Evolutionary conservation across 345 rosid genomes (phyloP), one percentile per base, ranked within the genome.

Genomic region (Bruguiera sexangula): DNA sequence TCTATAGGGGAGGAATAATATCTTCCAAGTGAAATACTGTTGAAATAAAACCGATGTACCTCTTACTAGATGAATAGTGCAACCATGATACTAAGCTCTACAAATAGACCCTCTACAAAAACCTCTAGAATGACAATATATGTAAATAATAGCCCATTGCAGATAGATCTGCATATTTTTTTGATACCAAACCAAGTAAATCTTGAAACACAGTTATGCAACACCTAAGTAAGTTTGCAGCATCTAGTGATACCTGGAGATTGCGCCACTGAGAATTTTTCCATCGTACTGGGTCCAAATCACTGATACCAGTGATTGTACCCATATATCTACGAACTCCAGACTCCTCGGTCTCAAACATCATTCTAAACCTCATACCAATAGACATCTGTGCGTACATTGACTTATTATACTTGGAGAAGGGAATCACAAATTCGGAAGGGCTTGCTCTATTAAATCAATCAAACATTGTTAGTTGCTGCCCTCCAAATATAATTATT

Each of bases 241-340:
- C 39, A 29, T 60, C 31, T 60, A 69, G 52, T 43, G 27, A 34
- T 85, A 94, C 98, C 99, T 95, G 99, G 78, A 95, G 92, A 82
- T 86, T 95, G 65, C 97, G 94, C 99, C 98, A 92, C 70, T 92
- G 98, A 53, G 99, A 95, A 75, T 68, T 82, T 80, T 92, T 95
- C 99, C 97, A 95, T 68, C 99, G 76, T 69, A 90, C 84, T 9
- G 91, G 77, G 80, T 95, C 98, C 73, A 95, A 80, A 73, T 95
- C 99, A 62, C 90, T 89, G 64, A 89, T 84, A 70, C 89, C 95
- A 2, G 96, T 95, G 67, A 95, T 78, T 31, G 98, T 92, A 69
- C 99, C 98, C 98, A 95, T 95, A 73, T 92, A 95, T 71, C 98
- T 86, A 48, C 98, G 95, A 18, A 92, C 88, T 77, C 98, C 96